Conservation (phyloP, 352 stramenopile genomes). For the Ophiocytium majus region DNA sequence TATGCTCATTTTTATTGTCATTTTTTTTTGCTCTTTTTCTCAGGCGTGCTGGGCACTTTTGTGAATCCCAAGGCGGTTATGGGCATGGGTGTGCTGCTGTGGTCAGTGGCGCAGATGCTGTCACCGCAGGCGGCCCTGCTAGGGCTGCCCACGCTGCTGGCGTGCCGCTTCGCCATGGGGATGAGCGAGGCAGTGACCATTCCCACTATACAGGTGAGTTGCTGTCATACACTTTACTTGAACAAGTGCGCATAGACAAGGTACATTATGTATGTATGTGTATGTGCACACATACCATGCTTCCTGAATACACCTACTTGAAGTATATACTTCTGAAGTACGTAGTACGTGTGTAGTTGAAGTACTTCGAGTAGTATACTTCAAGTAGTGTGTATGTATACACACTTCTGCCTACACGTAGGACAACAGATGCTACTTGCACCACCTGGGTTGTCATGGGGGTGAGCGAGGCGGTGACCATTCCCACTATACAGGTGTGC, state of each 20-base stretch:
- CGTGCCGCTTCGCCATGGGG: constrained; percentile 49
- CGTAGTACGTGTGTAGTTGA: no score
- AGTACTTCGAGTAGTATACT: no score
- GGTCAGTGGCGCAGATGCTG: constrained; percentile 49
- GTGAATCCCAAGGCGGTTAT: constrained; percentile 30
- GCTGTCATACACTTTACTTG: constrained; percentile 22
- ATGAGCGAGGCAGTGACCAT: constrained; percentile 50
- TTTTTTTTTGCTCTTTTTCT: neutral
- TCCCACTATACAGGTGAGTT: constrained; percentile 43
- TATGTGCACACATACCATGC: no score
- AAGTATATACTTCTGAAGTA: no score
- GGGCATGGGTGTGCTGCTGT: constrained; percentile 40
- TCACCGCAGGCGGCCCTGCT: constrained; percentile 29
- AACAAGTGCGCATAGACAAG: constrained; percentile 8
- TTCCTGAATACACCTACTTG: no score
- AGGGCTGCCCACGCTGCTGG: constrained; percentile 38
- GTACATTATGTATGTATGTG: no score
- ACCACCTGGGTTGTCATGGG: constrained; percentile 55
- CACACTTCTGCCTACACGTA: no score
- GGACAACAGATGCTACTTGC: no score
- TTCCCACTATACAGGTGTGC: constrained; percentile 49
- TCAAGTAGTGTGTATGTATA: no score
- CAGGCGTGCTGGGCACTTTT: constrained; percentile 21
- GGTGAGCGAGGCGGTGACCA: constrained; percentile 46
- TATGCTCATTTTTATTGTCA: neutral